These are phyloP conservation scores for Sodiomyces alkalinus DNA, from an alignment of 2,329 filamentous ascomycete species.

Conservation along the genomic window DNA sequence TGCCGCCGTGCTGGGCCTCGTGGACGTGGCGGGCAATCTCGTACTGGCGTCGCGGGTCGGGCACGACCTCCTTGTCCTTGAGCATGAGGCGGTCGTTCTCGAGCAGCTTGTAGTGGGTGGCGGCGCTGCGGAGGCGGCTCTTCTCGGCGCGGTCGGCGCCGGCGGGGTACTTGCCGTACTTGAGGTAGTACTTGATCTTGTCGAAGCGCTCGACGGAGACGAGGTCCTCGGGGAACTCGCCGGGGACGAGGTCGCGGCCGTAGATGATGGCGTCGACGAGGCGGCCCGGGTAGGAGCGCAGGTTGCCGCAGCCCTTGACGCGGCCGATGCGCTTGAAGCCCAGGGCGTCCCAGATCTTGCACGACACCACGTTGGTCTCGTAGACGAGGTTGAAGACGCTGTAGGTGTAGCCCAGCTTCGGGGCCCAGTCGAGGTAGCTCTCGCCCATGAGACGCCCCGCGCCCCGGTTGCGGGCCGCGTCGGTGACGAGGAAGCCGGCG, in stretches of 20 bases:
- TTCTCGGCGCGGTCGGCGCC: conserved; percentile 93
- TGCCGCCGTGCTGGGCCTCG: conserved; percentile 60
- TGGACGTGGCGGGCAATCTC: conserved; percentile 74
- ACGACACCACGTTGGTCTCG: conserved; percentile 82
- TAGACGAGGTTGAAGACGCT: conserved; percentile 91
- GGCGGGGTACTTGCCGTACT: conserved; percentile 82
- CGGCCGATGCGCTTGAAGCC: conserved; percentile 87
- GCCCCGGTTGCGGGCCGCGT: conserved; percentile 56
- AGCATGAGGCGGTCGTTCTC: conserved; percentile 77
- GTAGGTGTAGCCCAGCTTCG: conserved; percentile 74
- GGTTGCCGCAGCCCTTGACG: conserved; percentile 56
- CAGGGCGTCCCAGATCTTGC: conserved; percentile 80
- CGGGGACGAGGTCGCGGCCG: conserved; percentile 45
- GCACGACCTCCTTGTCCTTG: conserved; percentile 94
- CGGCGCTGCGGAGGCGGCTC: conserved; percentile 80
- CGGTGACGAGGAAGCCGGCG: conserved; percentile 62
- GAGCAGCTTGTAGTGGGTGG: conserved; percentile 83
- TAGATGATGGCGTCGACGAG: conserved; percentile 66
- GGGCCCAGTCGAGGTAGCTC: conserved; percentile 63
- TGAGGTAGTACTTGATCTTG: conserved; percentile 95
- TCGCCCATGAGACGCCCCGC: conserved; percentile 65
- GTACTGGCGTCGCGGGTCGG: conserved; percentile 78
- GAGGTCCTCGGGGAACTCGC: conserved; percentile 58
- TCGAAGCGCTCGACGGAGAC: conserved; percentile 94
- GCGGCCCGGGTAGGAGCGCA: conserved; percentile 52